Evolutionary conservation across 1,284 basidiomycete species (phyloP).

Genomic region (Boletus semigastroideus): DNA sequence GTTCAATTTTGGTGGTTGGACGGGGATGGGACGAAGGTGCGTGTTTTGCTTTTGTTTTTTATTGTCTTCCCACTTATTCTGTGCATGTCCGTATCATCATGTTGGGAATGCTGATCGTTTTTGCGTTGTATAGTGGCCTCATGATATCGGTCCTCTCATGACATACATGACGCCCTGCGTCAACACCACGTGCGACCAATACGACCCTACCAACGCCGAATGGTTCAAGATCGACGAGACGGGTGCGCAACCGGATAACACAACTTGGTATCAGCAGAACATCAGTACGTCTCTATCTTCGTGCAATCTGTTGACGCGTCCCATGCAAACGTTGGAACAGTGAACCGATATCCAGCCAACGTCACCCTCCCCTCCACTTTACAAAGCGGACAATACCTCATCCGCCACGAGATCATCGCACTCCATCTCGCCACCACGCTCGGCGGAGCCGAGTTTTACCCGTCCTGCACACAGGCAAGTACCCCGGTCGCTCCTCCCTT

Average conservation of each 20-base stretch:
- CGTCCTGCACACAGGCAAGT: constrained; percentile 46
- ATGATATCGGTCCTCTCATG: constrained; percentile 68
- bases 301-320: too few species aligned
- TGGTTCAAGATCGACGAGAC: constrained; percentile 70
- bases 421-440: constrained; percentile 53
- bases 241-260: constrained; percentile 38
- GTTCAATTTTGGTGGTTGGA: constrained; percentile 61
- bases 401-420: constrained; percentile 64
- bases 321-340: not conserved
- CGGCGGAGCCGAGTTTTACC: constrained; percentile 72
- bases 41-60: constrained; percentile 24
- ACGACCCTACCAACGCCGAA: constrained; percentile 53
- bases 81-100: not conserved
- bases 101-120: not conserved
- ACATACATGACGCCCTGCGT: constrained; percentile 71
- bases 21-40: constrained; percentile 47
- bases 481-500: not conserved
- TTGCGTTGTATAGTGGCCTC: constrained; percentile 55
- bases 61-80: too few species aligned
- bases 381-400: constrained; percentile 47
- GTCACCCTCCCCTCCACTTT: constrained; percentile 45
- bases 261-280: constrained; percentile 35
- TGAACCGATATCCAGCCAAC: constrained; percentile 31
- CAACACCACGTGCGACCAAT: constrained; percentile 54
- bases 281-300: constrained; percentile 25